A percentile compares a stretch with the other conserved stretches of the same genome.
These are phyloP conservation scores for Eucalyptus curtisii DNA, from an alignment of 345 rosid species.

Conservation along the genomic window DNA sequence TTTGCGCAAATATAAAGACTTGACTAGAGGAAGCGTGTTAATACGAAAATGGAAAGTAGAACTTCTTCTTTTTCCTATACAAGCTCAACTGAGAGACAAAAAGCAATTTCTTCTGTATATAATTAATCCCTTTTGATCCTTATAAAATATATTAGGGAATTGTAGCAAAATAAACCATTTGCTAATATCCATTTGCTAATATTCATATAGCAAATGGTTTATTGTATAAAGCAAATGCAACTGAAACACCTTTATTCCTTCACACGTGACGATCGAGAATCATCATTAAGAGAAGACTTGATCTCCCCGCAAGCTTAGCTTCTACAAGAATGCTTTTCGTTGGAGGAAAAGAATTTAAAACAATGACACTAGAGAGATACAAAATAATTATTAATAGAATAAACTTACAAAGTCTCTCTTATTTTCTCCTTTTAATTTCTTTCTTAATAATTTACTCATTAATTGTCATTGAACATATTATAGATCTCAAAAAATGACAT, in stretches of 20 bases:
- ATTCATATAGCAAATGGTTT: neutral
- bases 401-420: neutral
- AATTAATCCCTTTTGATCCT: neutral
- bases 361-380: neutral
- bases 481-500: neutral
- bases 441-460: neutral
- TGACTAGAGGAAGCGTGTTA: neutral
- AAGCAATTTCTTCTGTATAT: neutral
- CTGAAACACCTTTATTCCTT: neutral
- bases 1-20: neutral
- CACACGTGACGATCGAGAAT: neutral
- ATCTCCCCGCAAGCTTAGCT: neutral
- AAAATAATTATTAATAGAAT: neutral
- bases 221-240: neutral
- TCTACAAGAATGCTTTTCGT: neutral
- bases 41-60: neutral
- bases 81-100: neutral
- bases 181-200: too few species aligned
- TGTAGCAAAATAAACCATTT: neutral
- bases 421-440: neutral
- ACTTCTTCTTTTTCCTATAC: neutral
- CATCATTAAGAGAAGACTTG: neutral
- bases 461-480: neutral
- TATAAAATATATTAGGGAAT: neutral
- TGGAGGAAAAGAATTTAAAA: neutral